Conservation (phyloP, 257 asterid species). For the Capsicum rhomboideum region DNA sequence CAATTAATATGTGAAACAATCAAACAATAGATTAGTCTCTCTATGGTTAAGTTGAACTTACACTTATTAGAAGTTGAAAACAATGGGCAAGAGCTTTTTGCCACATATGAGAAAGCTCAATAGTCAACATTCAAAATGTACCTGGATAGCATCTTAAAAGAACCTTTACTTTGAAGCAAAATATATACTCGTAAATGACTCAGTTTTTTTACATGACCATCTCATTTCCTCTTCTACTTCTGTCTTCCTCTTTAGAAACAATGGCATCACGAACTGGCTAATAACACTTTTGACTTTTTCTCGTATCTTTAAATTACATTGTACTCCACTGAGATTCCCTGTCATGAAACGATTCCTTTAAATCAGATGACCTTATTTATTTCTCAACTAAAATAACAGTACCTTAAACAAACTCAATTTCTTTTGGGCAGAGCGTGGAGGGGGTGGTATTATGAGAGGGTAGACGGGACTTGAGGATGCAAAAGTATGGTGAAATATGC, state of each 20-base stretch:
- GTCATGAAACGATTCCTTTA: background rate
- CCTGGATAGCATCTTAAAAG: no score
- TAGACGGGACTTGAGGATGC: background rate
- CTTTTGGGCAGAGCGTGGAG: background rate
- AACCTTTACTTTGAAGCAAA: no score
- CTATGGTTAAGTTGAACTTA: no score
- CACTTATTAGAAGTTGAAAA: no score
- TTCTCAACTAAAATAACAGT: background rate
- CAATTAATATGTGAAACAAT: no score
- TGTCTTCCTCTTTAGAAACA: background rate
- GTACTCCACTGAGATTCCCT: background rate
- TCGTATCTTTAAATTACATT: background rate
- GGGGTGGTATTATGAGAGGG: no score
- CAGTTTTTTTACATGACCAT: background rate
- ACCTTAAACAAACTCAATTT: background rate
- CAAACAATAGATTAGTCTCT: no score
- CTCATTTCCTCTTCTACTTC: background rate
- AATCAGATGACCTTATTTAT: background rate
- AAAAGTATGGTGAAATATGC: background rate
- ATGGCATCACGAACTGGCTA: background rate
- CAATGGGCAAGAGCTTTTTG: no score
- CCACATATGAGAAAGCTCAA: no score
- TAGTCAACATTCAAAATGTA: no score
- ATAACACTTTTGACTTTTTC: background rate
- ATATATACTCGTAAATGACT: no score